Evolutionary conservation across 75 land plant species (phyloP), one percentile per base, ranked within the genome.

Genomic region (Picea sitchensis): DNA sequence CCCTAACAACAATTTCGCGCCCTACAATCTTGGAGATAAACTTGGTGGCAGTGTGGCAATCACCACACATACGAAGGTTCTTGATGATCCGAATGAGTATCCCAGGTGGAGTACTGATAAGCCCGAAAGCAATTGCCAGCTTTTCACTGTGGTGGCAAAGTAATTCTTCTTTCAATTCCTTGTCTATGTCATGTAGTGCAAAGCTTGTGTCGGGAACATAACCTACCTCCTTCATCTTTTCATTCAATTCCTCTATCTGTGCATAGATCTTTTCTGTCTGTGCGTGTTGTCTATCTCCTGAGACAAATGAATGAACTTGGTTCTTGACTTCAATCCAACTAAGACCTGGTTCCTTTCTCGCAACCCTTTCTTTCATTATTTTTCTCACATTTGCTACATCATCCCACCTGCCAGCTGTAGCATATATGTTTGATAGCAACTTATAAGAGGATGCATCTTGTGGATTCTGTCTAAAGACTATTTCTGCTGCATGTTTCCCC

Each of bases 291-390:
- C 78, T 75, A 82, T 80, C 83, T 36, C 84, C 86, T 14, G 86
- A 79, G 51, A 26, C 73, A 56, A 87, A 87, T n/a, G 54, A 56
- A 69, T 71, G 63, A 77, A 87, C 80, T 38, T 51, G 74, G 56
- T 82, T 73, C 32, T 77, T 76, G 7, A 84, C 67, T 61, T 87
- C 86, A 77, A 87, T 79, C 86, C 86, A 84, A 69, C 86, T 87
- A 38, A 81, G 80, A 3, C 89, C 86, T 60, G 89, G 82, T n/a
- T 4, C 77, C 71, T 87, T 87, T 69, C 77, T 87, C 26, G 79
- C 20, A 8, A 81, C 89, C 54, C 44, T 80, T 59, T 79, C 72
- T 60, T 80, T 87, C 76, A 73, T 60, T 73, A 59, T 32, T 61
- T 59, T 61, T 64, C 65, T 58, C 17, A 77, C 38, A 31, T 56